phyloP scores from a whole-genome alignment of 2,329 filamentous ascomycete species.

The Lasiodiplodia citricola region DNA sequence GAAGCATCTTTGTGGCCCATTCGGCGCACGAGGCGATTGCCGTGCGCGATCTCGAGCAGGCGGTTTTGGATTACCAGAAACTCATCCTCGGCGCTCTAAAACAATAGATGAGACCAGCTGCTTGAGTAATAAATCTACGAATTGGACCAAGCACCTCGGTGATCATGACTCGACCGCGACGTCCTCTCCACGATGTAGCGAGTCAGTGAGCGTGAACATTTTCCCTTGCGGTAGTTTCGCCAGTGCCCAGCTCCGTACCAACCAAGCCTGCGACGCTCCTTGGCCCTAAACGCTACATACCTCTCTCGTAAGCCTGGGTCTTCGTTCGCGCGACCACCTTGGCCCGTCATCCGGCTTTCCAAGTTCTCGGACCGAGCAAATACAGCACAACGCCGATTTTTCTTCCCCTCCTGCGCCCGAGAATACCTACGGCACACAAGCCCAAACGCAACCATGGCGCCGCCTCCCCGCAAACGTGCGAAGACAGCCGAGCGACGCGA shows the following conservation, averaged over 20 bases:
- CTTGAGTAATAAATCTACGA: too few species aligned
- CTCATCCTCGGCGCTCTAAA: conserved; percentile 33
- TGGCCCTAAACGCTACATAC: too few species aligned
- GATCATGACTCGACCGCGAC: neutral
- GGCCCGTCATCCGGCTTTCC: neutral
- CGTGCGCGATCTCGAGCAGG: conserved; percentile 74
- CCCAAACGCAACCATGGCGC: conserved; percentile 28
- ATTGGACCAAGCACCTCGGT: neutral
- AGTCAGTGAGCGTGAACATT: conserved; percentile 17
- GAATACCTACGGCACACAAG: neutral
- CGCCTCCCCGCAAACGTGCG: conserved; percentile 38
- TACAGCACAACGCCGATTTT: neutral
- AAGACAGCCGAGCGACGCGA: conserved; percentile 63
- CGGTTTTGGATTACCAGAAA: conserved; percentile 78
- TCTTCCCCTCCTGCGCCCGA: neutral
- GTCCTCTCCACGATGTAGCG: conserved; percentile 1
- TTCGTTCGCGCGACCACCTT: neutral
- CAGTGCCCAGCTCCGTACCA: neutral
- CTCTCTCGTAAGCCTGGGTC: neutral
- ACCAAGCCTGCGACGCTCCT: neutral
- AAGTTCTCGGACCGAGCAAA: neutral
- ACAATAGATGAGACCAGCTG: neutral
- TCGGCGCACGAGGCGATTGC: conserved; percentile 81
- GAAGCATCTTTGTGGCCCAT: conserved; percentile 84
- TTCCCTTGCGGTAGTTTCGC: conserved; percentile 8